A percentile compares a stretch with the other conserved stretches of the same genome.
Evolutionary conservation across 2,329 filamentous ascomycete genomes (phyloP).

Genomic region (Neonectria ditissima): DNA sequence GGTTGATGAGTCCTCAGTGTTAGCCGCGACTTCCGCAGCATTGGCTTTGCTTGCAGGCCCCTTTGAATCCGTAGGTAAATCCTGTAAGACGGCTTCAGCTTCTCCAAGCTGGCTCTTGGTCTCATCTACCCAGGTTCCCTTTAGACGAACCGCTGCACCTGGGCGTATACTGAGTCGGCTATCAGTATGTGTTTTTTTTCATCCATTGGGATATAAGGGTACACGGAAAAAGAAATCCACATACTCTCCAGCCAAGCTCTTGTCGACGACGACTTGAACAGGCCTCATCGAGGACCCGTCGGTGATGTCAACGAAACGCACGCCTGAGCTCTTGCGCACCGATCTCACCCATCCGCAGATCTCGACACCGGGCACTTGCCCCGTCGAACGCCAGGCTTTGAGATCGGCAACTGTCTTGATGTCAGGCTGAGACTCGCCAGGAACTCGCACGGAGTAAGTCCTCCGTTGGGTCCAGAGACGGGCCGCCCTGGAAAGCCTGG

Average conservation of each 20-base stretch:
- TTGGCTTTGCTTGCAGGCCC: neutral
- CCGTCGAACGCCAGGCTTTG: conserved; percentile 62
- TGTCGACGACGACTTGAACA: conserved; percentile 83
- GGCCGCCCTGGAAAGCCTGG: conserved; percentile 25
- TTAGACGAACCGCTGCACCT: conserved; percentile 82
- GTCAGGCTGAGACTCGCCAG: conserved; percentile 44
- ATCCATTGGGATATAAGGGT: conserved; percentile 2
- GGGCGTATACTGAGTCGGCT: conserved; percentile 74
- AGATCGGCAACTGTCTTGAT: conserved; percentile 66
- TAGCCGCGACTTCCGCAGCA: conserved; percentile 13
- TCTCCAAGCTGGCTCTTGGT: conserved; percentile 16
- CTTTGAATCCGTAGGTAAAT: conserved; percentile 2
- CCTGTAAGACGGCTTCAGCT: conserved; percentile 16
- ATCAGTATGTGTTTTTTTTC: conserved; percentile 43
- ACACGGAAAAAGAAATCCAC: conserved; percentile 47
- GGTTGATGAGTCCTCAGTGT: conserved; percentile 1
- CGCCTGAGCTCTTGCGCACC: conserved; percentile 85
- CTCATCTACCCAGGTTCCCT: conserved; percentile 74
- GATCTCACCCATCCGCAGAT: conserved; percentile 86
- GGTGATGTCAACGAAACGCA: conserved; percentile 85
- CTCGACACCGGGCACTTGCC: conserved; percentile 62
- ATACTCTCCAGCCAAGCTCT: conserved; percentile 78
- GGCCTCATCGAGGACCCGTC: conserved; percentile 87
- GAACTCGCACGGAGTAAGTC: conserved; percentile 51
- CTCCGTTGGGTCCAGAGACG: conserved; percentile 31